phyloP scores from a whole-genome alignment of 208 protist species.

The Novymonas esmeraldas region DNA sequence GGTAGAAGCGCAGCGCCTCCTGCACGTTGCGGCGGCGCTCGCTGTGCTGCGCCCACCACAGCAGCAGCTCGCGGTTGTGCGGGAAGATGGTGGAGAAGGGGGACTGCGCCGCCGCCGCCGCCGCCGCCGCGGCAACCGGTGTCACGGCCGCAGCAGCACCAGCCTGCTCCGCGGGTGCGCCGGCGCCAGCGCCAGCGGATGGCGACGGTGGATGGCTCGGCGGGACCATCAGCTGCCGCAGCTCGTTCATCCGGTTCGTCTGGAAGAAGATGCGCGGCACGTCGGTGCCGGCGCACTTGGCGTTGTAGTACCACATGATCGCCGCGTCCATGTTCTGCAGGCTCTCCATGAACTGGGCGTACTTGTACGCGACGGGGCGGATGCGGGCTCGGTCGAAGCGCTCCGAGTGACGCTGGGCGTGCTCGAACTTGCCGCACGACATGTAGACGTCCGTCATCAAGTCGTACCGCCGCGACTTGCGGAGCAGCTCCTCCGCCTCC shows the following conservation, averaged over 20 bases:
- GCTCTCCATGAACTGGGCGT: slow-evolving; percentile 95
- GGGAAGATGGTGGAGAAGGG: slow-evolving; percentile 71
- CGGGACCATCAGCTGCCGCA: slow-evolving; percentile 84
- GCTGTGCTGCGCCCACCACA: slow-evolving; percentile 94
- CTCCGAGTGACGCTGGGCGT: slow-evolving; percentile 90
- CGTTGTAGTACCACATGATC: slow-evolving; percentile 93
- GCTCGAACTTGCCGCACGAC: slow-evolving; percentile 94
- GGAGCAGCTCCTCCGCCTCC: slow-evolving; percentile 89
- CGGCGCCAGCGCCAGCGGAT: slow-evolving; percentile 8
- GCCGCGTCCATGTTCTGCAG: slow-evolving; percentile 92
- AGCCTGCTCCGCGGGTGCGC: slow-evolving; percentile 1
- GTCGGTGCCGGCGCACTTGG: slow-evolving; percentile 88
- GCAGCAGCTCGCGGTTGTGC: slow-evolving; percentile 76
- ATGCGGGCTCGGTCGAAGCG: slow-evolving; percentile 94
- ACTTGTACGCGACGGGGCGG: slow-evolving; percentile 92
- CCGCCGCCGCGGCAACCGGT: no score
- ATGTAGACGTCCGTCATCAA: slow-evolving; percentile 94
- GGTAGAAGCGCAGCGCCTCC: slow-evolving; percentile 93
- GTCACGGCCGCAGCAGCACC: no score
- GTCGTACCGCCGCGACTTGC: slow-evolving; percentile 89
- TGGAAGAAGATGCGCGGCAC: slow-evolving; percentile 95
- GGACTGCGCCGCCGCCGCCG: slow-evolving; percentile 21
- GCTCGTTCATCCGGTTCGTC: slow-evolving; percentile 75
- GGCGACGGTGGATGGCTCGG: slow-evolving; percentile 18
- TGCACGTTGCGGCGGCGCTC: slow-evolving; percentile 87